Evolutionary conservation across 495 filamentous ascomycete genomes (phyloP).

Genomic region (Immersiella caudata): DNA sequence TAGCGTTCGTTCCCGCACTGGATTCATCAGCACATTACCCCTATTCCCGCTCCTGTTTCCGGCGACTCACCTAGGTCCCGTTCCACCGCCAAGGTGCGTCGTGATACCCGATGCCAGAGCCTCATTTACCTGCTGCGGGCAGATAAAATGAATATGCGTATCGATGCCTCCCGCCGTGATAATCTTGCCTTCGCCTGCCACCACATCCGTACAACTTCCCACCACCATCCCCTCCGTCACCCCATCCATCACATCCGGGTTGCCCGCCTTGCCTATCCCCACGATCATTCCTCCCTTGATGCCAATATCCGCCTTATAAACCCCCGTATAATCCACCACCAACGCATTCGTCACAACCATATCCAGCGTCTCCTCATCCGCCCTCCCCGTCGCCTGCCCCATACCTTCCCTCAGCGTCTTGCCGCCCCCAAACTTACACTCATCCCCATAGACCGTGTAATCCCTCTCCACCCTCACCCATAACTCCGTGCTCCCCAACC

Average conservation of each 20-base stretch:
- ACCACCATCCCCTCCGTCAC: constrained; percentile 80
- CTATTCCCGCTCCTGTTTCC: not conserved
- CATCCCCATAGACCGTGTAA: constrained; percentile 82
- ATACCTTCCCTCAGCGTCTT: constrained; percentile 96
- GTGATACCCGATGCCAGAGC: constrained; percentile 87
- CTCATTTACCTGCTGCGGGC: constrained; percentile 90
- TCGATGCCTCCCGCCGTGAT: constrained; percentile 92
- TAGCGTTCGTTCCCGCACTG: constrained; percentile 91
- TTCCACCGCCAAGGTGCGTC: constrained; percentile 89
- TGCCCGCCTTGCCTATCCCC: constrained; percentile 94
- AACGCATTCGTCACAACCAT: constrained; percentile 91
- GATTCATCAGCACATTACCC: constrained; percentile 20
- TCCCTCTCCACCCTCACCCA: constrained; percentile 95
- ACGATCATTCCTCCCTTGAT: constrained; percentile 87
- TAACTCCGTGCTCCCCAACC: constrained; percentile 82
- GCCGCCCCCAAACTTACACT: constrained; percentile 94
- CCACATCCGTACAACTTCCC: constrained; percentile 91
- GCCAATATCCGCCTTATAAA: constrained; percentile 97
- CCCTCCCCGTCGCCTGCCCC: constrained; percentile 83
- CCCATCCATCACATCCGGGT: constrained; percentile 94
- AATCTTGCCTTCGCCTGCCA: constrained; percentile 92
- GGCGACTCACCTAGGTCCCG: constrained; percentile 70
- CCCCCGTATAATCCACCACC: constrained; percentile 88
- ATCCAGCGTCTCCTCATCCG: constrained; percentile 73
- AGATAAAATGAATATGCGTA: constrained; percentile 95